Base-by-base conservation (phyloP, 495 filamentous ascomycete genomes). In the Trichoderma virens region DNA sequence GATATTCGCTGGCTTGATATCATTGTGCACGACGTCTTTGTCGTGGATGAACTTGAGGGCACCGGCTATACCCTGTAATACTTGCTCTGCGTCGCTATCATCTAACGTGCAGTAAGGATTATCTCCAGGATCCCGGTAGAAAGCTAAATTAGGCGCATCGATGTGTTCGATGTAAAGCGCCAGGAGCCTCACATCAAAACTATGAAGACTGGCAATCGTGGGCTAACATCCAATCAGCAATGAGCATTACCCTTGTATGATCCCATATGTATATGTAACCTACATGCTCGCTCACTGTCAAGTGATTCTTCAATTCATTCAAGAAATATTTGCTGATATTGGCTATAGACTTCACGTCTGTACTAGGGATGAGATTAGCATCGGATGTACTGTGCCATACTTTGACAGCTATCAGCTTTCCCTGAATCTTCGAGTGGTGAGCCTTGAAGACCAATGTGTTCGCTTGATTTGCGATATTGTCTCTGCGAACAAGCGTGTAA, bases 1-100 rank as follows among this genome's bases (percentile, higher is more conserved):
- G 41, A 63, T 63, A 43, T 63, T 63, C 20, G 38, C 3, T 18
- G 61, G 61, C 61, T 63, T 63, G 61, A 63, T 51, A 30, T 63
- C 61, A 31, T 63, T 11, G n/a, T 63, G 61, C 23, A 20, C 11
- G 14, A 63, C 28, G 20, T 20, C 23, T n/a, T 31, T 28, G 3
- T 23, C 27, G 28, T 63, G 61, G 2, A 63, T 20, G 61, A 47
- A 63, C 23, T 51, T 18, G 14, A 63, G 61, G 30, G 54, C 54
- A 13, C 11, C 23, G 11, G 54, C 54, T n/a, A 59, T 59, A 27
- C 18, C 23, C 3, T 32, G 23, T 3, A 59, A 28, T 27, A 59
- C 54, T 18, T n/a, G 54, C 54, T 28, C n/a, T 3, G 54, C 54
- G 30, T 59, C 54, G 23, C 30, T 18, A 8, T 59, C 18, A n/a